These are phyloP conservation scores for Acanthamoeba lenticulata DNA, from an alignment of 208 protist species.

Conservation along the genomic window DNA sequence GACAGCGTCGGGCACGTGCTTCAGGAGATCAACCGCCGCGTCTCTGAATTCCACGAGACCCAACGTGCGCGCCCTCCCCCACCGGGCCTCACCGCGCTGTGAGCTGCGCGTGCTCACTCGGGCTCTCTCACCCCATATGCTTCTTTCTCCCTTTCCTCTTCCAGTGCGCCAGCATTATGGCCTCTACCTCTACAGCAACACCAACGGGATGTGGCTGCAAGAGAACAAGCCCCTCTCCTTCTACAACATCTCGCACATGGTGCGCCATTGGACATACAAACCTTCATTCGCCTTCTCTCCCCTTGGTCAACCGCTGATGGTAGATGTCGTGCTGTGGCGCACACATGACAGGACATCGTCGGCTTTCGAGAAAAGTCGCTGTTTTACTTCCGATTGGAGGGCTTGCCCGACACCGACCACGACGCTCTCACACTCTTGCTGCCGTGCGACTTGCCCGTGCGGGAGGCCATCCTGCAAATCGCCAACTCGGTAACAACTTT, in stretches of 20 bases:
- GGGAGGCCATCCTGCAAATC: background rate
- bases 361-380: background rate
- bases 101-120: no score
- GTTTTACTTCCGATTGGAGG: background rate
- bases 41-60: no score
- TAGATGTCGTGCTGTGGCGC: background rate
- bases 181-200: constrained; percentile 22
- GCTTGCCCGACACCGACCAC: background rate
- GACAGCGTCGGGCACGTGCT: background rate
- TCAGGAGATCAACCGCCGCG: background rate
- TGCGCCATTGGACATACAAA: background rate
- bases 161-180: background rate
- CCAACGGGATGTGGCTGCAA: background rate
- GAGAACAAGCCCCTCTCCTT: constrained; percentile 32
- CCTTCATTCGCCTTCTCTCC: no score
- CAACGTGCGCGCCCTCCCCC: no score
- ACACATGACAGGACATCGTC: background rate
- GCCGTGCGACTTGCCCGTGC: background rate
- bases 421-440: background rate
- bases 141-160: background rate
- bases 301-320: no score
- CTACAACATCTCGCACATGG: constrained; percentile 19
- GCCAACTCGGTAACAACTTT: background rate
- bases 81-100: no score
- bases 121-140: background rate